These are phyloP conservation scores for Fistulifera solaris DNA, from an alignment of 108 stramenopile species.

Conservation along the genomic window DNA sequence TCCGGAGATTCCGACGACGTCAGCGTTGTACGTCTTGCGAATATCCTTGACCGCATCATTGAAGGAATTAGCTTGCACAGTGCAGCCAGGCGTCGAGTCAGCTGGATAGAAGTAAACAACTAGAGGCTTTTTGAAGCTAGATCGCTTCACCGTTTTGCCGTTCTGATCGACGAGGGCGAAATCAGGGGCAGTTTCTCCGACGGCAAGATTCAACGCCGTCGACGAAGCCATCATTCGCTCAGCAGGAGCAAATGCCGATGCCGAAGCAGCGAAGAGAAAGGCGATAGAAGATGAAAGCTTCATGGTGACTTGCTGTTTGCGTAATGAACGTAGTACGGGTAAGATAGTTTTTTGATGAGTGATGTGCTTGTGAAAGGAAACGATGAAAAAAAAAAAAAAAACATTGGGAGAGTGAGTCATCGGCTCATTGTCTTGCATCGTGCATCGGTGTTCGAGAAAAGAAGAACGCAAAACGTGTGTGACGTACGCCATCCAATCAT, in stretches of 20 bases:
- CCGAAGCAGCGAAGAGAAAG: constrained; percentile 20
- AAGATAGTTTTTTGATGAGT: too few relatives aligned
- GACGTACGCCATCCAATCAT: too few relatives aligned
- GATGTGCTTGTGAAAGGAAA: too few relatives aligned
- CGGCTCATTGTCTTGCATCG: too few relatives aligned
- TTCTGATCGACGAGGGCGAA: constrained; percentile 69
- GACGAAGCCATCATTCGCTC: constrained; percentile 5
- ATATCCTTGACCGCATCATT: constrained; percentile 54
- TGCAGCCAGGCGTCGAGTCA: constrained; percentile 73
- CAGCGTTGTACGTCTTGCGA: constrained; percentile 65
- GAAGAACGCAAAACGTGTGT: too few relatives aligned
- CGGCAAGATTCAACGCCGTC: constrained; percentile 40
- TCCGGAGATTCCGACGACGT: constrained; percentile 73
- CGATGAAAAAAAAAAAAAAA: too few relatives aligned
- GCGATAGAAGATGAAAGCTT: constrained; percentile 17
- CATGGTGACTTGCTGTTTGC: too few relatives aligned
- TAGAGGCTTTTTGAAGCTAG: constrained; percentile 66
- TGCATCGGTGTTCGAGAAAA: too few relatives aligned
- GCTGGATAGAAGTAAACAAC: constrained; percentile 81
- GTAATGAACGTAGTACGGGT: too few relatives aligned
- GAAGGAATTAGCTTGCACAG: constrained; percentile 61
- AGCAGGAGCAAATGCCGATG: constrained; percentile 51
- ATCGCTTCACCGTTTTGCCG: constrained; percentile 65
- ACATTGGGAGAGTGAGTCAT: too few relatives aligned
- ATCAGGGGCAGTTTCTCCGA: constrained; percentile 74